Percentiles rank a stretch among this genome's conserved stretches.
Conservation (phyloP, 2,329 filamentous ascomycete species). For the Alternaria dauci region DNA sequence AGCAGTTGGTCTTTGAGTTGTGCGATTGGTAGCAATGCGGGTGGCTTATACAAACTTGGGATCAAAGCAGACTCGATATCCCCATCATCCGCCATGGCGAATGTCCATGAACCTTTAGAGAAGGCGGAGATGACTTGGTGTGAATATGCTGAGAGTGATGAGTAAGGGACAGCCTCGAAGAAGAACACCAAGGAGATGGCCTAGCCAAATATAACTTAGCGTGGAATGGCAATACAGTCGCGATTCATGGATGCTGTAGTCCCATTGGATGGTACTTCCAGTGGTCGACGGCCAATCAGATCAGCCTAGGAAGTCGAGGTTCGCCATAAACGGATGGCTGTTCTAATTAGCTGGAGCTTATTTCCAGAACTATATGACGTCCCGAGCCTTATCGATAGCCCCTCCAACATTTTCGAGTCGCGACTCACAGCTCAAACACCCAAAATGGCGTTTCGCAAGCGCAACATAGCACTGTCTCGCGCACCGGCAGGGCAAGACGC, state of each 20-base stretch:
- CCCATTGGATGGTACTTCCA: background rate
- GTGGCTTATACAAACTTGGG: conserved; percentile 84
- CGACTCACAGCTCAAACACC: conserved; percentile 10
- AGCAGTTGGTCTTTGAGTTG: conserved; percentile 80
- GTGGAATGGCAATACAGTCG: background rate
- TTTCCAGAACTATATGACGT: background rate
- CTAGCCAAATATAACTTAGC: background rate
- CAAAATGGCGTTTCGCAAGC: conserved; percentile 72
- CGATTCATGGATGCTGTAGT: no score
- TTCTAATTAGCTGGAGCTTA: background rate
- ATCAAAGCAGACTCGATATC: conserved; percentile 65
- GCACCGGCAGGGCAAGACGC: conserved; percentile 33
- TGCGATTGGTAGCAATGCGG: conserved; percentile 84
- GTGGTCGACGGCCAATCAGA: background rate
- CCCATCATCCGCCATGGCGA: conserved; percentile 44
- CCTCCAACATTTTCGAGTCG: conserved; percentile 20
- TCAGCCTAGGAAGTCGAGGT: background rate
- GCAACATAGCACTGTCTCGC: conserved; percentile 66
- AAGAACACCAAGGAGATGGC: background rate
- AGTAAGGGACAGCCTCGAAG: background rate
- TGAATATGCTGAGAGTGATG: background rate
- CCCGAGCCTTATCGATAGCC: conserved; percentile 17
- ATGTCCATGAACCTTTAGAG: background rate
- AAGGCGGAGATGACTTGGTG: background rate
- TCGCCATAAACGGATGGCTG: background rate